Evolutionary conservation across 257 asterid species (phyloP).

Genomic region (Misopates orontium): DNA sequence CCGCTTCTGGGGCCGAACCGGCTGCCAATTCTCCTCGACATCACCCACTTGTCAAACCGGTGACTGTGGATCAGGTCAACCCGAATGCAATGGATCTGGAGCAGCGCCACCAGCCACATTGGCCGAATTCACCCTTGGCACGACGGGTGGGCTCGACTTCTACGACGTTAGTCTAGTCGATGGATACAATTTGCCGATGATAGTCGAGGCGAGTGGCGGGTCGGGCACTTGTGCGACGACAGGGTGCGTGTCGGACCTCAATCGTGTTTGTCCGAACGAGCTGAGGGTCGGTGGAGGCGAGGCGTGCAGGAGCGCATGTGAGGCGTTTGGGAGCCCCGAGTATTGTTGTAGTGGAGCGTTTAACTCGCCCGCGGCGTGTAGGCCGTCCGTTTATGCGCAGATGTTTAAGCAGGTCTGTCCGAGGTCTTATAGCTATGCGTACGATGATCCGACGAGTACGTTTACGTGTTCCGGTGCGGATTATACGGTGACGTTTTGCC

Average conservation of each 20-base stretch:
- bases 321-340: constrained; percentile 76
- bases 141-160: constrained; percentile 63
- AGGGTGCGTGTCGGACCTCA: constrained; percentile 92
- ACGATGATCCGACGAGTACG: constrained; percentile 95
- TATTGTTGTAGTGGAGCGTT: constrained; percentile 93
- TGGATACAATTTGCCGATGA: constrained; percentile 85
- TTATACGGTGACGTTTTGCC: constrained; percentile 83
- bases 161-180: constrained; percentile 94
- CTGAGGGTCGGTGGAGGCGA: constrained; percentile 59
- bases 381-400: constrained; percentile 79
- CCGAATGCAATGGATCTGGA: constrained; percentile 84
- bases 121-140: constrained; percentile 84
- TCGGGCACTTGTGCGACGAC: constrained; percentile 92
- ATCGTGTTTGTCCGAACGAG: constrained; percentile 87
- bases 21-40: constrained; percentile 52
- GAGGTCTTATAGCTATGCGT: constrained; percentile 90
- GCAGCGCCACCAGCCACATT: constrained; percentile 93
- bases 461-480: constrained; percentile 91
- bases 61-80: constrained; percentile 81
- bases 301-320: constrained; percentile 93
- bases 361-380: constrained; percentile 73
- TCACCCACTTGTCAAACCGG: constrained; percentile 68
- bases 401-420: constrained; percentile 85
- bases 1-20: constrained; percentile 91
- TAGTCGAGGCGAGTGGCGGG: constrained; percentile 80